Base-by-base conservation (phyloP, 1,284 basidiomycete genomes). In the Lentinula novae-zelandiae region DNA sequence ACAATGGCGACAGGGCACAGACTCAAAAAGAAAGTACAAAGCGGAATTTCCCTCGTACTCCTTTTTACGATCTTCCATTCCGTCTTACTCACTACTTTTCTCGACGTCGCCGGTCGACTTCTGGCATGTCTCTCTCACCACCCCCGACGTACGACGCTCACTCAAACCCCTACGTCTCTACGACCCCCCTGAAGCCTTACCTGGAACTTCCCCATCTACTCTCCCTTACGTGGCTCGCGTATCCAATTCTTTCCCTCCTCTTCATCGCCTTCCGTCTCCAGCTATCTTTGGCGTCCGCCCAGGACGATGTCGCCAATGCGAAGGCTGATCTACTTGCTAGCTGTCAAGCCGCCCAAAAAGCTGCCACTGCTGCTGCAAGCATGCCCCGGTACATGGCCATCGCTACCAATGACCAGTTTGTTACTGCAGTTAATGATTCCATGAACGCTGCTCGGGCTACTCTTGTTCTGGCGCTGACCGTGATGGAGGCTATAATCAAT, bases 361-460 rank as follows among this genome's bases (percentile, higher is more conserved):
- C 95, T 5, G 93, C 93, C 13, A 90, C 87, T 5, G 81, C 87
- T 5, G 83, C 93, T 3, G 90, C 92, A 15, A 92, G 89, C 62
- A 82, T 97, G 77, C 95, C 96, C 0, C 83, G 93, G 36, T 95
- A 89, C 69, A 81, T 96, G 74, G 95, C 95, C 1, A 77, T 88
- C 33, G 89, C 92, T 9, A 88, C 92, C 33, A 97, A 97, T 70
- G 78, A 85, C 57, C 86, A 91, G 66, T 88, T 93, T 61, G 80
- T 86, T 0, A 82, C 87, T 64, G 85, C 90, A 0, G 85, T 93
- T 56, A 93, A 95, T 66, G 89, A 82, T 0, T 85, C 88, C 0
- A 85, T 96, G 70, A 80, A 89, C 57, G 92, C 83, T 12, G 87
- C 93, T 15, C 87, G 92, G 31, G 84, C 78, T 5, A 83, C 87